Evolutionary conservation across 2,329 filamentous ascomycete genomes (phyloP), one percentile per base, ranked within the genome.

Genomic region (Aspergillus pseudotamarii): DNA sequence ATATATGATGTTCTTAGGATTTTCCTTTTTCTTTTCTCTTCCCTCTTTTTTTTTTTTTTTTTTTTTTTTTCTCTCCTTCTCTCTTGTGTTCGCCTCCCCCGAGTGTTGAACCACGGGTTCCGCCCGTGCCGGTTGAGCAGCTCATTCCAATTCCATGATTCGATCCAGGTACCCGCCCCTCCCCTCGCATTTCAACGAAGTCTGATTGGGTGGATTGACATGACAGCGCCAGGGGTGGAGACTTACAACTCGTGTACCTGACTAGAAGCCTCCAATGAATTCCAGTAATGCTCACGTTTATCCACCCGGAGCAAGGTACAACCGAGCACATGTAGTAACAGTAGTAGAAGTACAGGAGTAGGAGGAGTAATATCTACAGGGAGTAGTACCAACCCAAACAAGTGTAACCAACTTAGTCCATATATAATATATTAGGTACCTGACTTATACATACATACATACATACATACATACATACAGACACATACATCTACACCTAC

Each of bases 41-140:
- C n/a, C n/a, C n/a, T n/a, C n/a, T 69, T 66, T 67, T 65, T 67
- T 67, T 66, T 70, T 69, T 66, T 68, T 65, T 66, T 57, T 60
- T 48, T 63, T 57, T 38, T 28, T 55, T 54, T 50, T 61, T 59
- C 59, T 38, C 59, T 38, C 55, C 50, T 51, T 19, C 43, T 51
- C 51, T 36, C 19, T 36, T 21, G 28, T 55, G 26, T 43, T 56
- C 19, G 21, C 32, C 36, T 38, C 30, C 12, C 46, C 34, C 48
- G 14, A 28, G 28, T 9, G 26, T 32, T 28, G 48, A 51, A 51
- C 48, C 48, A 55, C 5, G 36, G 34, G 51, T 55, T 65, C 65
- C 62, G 63, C 60, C 59, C 48, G 53, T 58, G 61, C 65, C 63
- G 61, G 55, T 55, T 41, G 32, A 60, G 50, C 58, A 59, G 41